These are phyloP conservation scores for Malania oleifera DNA, from an alignment of 164 flowering plant genomes.

Conservation along the genomic window DNA sequence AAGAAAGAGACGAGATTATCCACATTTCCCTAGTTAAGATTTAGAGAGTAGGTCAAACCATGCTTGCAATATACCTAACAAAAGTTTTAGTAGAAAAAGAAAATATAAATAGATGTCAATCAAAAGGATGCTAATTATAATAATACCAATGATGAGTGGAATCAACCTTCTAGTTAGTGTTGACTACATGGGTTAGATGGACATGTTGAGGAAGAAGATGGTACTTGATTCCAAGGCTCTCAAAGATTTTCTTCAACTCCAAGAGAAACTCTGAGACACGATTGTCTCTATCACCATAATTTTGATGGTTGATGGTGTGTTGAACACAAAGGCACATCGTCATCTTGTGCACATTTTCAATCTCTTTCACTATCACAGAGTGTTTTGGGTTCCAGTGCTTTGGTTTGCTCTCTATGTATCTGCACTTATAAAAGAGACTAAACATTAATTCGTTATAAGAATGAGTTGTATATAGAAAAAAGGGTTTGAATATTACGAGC, in stretches of 20 bases:
- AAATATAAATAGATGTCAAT: too few species aligned
- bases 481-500: too few species aligned
- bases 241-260: slow-evolving; percentile 44
- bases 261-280: slow-evolving; percentile 41
- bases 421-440: slow-evolving; percentile 14
- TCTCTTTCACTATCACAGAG: slow-evolving; percentile 35
- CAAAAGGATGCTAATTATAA: too few species aligned
- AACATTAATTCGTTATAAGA: too few species aligned
- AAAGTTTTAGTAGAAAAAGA: too few species aligned
- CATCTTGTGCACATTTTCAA: slow-evolving; percentile 45
- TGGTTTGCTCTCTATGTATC: slow-evolving; percentile 53
- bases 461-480: not conserved
- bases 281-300: slow-evolving; percentile 29
- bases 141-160: too few species aligned
- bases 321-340: slow-evolving; percentile 30
- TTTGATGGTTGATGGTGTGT: slow-evolving; percentile 60
- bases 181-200: slow-evolving; percentile 18
- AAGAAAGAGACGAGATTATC: too few species aligned
- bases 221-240: slow-evolving; percentile 36
- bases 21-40: too few species aligned
- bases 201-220: slow-evolving; percentile 50
- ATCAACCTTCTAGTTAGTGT: not conserved
- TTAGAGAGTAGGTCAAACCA: too few species aligned
- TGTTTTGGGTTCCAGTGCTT: slow-evolving; percentile 45
- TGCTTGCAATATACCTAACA: too few species aligned